Evolutionary conservation across 305 asterid genomes (phyloP).

Genomic region (Rubia occidens): DNA sequence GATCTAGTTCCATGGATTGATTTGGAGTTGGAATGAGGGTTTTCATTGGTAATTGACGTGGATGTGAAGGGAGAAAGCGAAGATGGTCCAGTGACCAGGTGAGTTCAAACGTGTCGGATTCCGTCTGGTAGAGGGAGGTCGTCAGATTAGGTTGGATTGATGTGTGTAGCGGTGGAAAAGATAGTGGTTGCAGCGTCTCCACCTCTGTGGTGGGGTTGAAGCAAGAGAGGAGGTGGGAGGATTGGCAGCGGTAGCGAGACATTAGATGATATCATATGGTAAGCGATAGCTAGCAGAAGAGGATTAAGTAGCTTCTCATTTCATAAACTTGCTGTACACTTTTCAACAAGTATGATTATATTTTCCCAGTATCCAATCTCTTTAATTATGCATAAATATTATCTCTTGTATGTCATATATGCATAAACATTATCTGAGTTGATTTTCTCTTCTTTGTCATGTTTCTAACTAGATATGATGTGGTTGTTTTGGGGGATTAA

Average conservation of each 20-base stretch:
- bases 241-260: slow-evolving; percentile 16
- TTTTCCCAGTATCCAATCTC: too few relatives aligned
- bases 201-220: slow-evolving; percentile 28
- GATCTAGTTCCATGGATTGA: slow-evolving; percentile 38
- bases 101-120: slow-evolving; percentile 38
- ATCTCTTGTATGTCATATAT: too few relatives aligned
- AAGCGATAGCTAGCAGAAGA: not conserved
- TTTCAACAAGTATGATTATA: too few relatives aligned
- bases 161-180: slow-evolving; percentile 5
- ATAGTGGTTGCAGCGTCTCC: not conserved
- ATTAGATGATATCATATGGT: not conserved
- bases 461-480: too few relatives aligned
- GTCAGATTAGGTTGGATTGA: slow-evolving; percentile 33
- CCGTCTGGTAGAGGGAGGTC: slow-evolving; percentile 42
- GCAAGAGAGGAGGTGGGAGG: slow-evolving; percentile 32
- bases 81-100: slow-evolving; percentile 43
- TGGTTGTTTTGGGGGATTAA: too few relatives aligned
- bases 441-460: too few relatives aligned
- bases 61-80: slow-evolving; percentile 46
- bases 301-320: not conserved
- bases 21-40: slow-evolving; percentile 33
- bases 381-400: too few relatives aligned
- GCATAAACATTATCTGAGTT: too few relatives aligned
- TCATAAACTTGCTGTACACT: too few relatives aligned
- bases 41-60: slow-evolving; percentile 28